These are phyloP conservation scores for Dinochytrium kinnereticum DNA, from an alignment of 371 early-diverging fungal genomes.

Conservation along the genomic window DNA sequence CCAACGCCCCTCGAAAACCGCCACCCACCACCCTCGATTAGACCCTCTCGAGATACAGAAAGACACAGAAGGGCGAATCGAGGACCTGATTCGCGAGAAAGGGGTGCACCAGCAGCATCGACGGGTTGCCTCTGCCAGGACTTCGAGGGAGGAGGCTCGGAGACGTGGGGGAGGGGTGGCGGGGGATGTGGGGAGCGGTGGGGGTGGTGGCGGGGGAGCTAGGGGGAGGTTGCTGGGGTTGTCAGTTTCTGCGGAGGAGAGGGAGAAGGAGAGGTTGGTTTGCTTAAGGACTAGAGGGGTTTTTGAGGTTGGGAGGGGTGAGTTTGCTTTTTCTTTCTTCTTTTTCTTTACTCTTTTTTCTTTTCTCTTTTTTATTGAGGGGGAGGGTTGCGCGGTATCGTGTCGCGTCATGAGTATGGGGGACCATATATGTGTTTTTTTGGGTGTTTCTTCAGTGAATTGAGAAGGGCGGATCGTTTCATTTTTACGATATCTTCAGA, in stretches of 20 bases:
- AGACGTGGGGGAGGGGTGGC: constrained; percentile 1
- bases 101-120: constrained; percentile 13
- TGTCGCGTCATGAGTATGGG: too few species aligned
- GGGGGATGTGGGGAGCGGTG: not conserved
- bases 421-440: too few species aligned
- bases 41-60: constrained; percentile 10
- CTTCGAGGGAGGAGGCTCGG: constrained; percentile 22
- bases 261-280: constrained; percentile 22
- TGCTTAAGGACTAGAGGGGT: constrained; percentile 23
- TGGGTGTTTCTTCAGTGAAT: too few species aligned
- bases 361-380: not conserved
- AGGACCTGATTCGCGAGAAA: constrained; percentile 1
- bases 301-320: constrained; percentile 19
- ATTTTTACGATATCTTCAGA: not conserved
- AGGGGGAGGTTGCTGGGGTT: constrained; percentile 15
- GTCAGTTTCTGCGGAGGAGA: constrained; percentile 18
- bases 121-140: constrained; percentile 31
- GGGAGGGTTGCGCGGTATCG: too few species aligned
- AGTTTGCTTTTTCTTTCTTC: not conserved
- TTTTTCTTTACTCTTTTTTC: not conserved
- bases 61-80: constrained; percentile 6
- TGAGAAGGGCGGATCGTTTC: not conserved
- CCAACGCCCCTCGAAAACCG: not conserved
- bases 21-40: not conserved
- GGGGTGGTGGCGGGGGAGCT: not conserved